Evolutionary conservation across 1,284 basidiomycete genomes (phyloP).

Genomic region (Rhodotorula sp.): DNA sequence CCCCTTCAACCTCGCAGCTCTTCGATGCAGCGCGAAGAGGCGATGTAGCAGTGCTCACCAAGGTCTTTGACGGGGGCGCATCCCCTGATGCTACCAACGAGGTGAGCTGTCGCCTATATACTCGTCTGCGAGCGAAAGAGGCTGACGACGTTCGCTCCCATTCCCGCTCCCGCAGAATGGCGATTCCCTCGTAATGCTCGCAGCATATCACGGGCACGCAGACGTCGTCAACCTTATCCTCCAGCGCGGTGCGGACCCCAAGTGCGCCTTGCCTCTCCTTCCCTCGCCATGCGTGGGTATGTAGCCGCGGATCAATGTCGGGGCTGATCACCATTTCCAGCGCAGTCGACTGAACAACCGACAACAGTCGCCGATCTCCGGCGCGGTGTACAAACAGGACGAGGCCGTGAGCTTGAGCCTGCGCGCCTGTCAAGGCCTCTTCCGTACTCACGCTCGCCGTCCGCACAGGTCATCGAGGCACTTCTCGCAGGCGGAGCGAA

Average conservation of each 20-base stretch:
- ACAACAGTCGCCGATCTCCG: slow-evolving; percentile 75
- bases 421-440: background rate
- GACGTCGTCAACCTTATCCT: slow-evolving; percentile 61
- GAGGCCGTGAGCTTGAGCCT: slow-evolving; percentile 47
- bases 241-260: slow-evolving; percentile 62
- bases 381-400: slow-evolving; percentile 73
- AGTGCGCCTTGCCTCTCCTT: slow-evolving; percentile 52
- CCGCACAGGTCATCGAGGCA: slow-evolving; percentile 58
- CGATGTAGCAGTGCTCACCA: slow-evolving; percentile 56
- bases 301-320: no score
- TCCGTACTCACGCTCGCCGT: background rate
- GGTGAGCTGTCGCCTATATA: background rate
- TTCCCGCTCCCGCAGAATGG: slow-evolving; percentile 53
- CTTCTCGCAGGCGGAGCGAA: slow-evolving; percentile 66
- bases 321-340: no score
- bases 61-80: slow-evolving; percentile 68
- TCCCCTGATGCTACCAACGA: slow-evolving; percentile 75
- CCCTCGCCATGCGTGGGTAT: no score
- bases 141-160: background rate
- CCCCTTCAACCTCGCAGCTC: slow-evolving; percentile 7
- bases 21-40: slow-evolving; percentile 50
- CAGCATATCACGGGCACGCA: slow-evolving; percentile 71
- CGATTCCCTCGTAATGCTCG: slow-evolving; percentile 73
- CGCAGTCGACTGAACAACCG: slow-evolving; percentile 63
- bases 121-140: background rate